Base-by-base conservation (phyloP, 1,284 basidiomycete genomes). In the Papiliotrema laurentii region DNA sequence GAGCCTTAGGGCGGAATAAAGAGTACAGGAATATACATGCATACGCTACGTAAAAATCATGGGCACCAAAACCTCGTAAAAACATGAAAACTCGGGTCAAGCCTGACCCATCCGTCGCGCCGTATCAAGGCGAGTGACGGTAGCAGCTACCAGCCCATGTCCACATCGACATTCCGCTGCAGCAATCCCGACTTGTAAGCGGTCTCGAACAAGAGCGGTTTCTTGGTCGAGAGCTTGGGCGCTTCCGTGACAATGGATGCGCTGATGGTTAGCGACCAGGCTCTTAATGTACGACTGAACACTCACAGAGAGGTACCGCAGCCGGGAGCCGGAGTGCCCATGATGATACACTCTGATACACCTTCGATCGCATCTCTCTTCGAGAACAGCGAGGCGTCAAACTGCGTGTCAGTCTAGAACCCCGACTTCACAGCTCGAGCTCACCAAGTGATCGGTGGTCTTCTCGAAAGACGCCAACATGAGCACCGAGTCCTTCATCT, bases 391-490 rank as follows among this genome's bases (percentile, higher is more conserved):
- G 96, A 89, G 1, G 96, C 96, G 66, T 99, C 93, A 74, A 99
- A 99, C 55, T 71, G 47, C 19, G 14, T 28, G 33, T 58, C 47
- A 64, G 53, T 47, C n/a, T 14, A 6, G 26, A 31, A 4, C 38
- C 25, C 18, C 26, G 31, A 16, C 3, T 14, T 6, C 33, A 24
- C 39, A 31, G 11, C 30, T 7, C 4, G 25, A 14, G 66, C 67
- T 50, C 26, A 80, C 79, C 51, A 99, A 76, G 72, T 98, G 96
- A 76, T 98, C 96, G 11, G 96, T 98, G 25, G 96, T 98, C 78
- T 98, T 98, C 75, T 99, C 96, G 72, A 99, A 99, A 27, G 91
- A 96, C 10, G 96, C 96, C 64, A 98, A 79, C 96, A 98, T 99
- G 61, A 98, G 81, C 1, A 97, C 93, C 63, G 91, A 97, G 75